Percentiles rank a stretch among this genome's conserved stretches.
phyloP scores from a whole-genome alignment of 257 asterid species.

The Przewalskia tangutica region DNA sequence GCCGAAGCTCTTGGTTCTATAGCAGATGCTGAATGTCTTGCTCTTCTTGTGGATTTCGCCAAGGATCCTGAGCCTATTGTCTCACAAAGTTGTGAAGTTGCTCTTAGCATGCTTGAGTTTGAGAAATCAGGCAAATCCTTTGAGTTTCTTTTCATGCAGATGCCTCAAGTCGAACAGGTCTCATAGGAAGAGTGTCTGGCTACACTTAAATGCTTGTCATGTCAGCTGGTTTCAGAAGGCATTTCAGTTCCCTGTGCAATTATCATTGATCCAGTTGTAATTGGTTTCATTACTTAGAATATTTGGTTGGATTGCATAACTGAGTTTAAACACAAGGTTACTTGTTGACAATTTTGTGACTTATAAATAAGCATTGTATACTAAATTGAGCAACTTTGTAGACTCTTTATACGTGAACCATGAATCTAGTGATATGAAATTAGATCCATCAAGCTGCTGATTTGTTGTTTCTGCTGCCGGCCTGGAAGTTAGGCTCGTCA shows the following conservation, averaged over 20 bases:
- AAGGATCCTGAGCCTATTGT: slow-evolving; percentile 88
- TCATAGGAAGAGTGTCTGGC: background rate
- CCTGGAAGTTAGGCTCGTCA: background rate
- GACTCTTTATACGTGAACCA: background rate
- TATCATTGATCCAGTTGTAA: too few relatives aligned
- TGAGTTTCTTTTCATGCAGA: slow-evolving; percentile 63
- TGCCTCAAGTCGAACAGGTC: slow-evolving; percentile 41
- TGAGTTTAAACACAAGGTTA: background rate
- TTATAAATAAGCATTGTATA: background rate
- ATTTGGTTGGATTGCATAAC: background rate
- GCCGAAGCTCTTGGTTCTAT: slow-evolving; percentile 99
- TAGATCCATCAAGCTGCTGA: background rate
- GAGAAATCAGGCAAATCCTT: slow-evolving; percentile 80
- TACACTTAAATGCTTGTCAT: background rate
- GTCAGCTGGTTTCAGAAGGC: background rate
- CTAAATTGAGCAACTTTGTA: background rate
- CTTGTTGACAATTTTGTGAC: background rate
- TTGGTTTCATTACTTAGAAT: background rate
- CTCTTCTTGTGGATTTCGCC: slow-evolving; percentile 61
- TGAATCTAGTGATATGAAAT: background rate
- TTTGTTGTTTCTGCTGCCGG: background rate
- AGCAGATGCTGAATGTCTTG: slow-evolving; percentile 59
- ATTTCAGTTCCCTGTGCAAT: background rate
- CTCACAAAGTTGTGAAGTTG: slow-evolving; percentile 96
- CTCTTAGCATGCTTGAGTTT: slow-evolving; percentile 83